Evolutionary conservation across 129 eudicot species (phyloP), one percentile per base, ranked within the genome.

Genomic region (Cynara cardunculus): DNA sequence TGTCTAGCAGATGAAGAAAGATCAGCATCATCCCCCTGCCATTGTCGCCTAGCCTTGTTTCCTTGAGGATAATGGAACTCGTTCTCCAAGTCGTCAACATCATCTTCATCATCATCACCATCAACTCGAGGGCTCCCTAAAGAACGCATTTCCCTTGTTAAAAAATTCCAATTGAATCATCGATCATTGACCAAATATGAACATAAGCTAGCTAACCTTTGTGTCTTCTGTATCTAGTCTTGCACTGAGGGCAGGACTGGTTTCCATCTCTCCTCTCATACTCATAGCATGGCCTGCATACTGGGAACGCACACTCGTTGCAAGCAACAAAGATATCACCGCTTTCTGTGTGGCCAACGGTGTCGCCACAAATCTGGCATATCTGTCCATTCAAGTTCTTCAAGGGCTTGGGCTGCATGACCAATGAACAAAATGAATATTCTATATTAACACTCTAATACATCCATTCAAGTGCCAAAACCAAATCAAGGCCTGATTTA

Each of bases 101-200:
- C 96, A 72, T 91, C 98, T 79, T 94, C 98, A 19, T 94, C 98
- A 71, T 94, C 98, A 69, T 94, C 98, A 41, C 97, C 98, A 49
- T 88, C 91, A 67, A 94, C 98, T 69, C 97, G 86, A 10, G 91
- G 89, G 75, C 97, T 86, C 82, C 97, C 97, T 94, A 72, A 53
- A 84, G 69, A 27, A 65, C 21, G 44, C 39, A 79, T 41, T 66
- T 22, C 53, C 34, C 31, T 61, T 25, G 9, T 44, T 53, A 11
- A 71, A 28, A 66, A 49, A 21, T 19, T 12, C 6, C 31, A 59
- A 85, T 26, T 14, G 14, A 71, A 13, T 62, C 18, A 16, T 76
- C 73, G n/a, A 73, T 27, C 53, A 16, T 74, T 7, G 27, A 70
- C 18, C n/a, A 25, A 69, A 85, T n/a, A 30, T 49, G 49, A 25